Base-by-base conservation (phyloP, 1,284 basidiomycete species). In the Moesziomyces parantarcticus region DNA sequence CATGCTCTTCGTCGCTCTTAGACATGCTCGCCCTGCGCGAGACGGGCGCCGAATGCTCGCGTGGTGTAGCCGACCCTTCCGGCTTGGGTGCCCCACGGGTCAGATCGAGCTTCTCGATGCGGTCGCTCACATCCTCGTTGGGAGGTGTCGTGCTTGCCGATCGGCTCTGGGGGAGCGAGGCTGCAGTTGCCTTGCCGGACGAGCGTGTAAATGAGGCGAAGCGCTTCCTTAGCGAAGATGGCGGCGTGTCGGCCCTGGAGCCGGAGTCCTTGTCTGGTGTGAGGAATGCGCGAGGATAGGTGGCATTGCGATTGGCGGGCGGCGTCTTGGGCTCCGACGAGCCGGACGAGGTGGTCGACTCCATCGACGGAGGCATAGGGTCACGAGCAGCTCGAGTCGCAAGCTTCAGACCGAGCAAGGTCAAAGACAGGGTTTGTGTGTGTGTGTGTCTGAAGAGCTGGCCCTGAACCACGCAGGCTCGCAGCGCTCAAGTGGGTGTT, bases 121-220 rank as follows among this genome's bases (percentile, higher is more conserved):
- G 48, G 9, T 53, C 39, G 11, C 44, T 40, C 22, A 43, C 21
- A 29, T 69, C 60, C 9, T 57, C 46, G 16, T 50, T 9, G 8
- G 56, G 60, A 3, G 50, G 58, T 2, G 36, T 41, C 20, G 60
- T 46, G 7, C 36, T 39, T n/a, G 43, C 5, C 55, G 52, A n/a
- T 57, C 46, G 3, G 59, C 25, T 20, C 57, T 46, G 20, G 18
- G 66, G 52, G 1, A 60, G 46, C 11, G 40, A 13, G 13, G 26
- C 53, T 8, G 61, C 46, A 0, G 59, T 43, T n/a, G 50, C 36
- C 23, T 67, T 63, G 46, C 63, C 63, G 3, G 56, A 42, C 3
- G 69, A 72, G n/a, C 63, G 58, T 16, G 69, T 67, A 46, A 67
- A 60, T 2, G 69, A 72, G 6, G 63, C 58, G 32, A 67, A 63